phyloP scores from a whole-genome alignment of 2,329 filamentous ascomycete species.

The Arthroderma sp. region DNA sequence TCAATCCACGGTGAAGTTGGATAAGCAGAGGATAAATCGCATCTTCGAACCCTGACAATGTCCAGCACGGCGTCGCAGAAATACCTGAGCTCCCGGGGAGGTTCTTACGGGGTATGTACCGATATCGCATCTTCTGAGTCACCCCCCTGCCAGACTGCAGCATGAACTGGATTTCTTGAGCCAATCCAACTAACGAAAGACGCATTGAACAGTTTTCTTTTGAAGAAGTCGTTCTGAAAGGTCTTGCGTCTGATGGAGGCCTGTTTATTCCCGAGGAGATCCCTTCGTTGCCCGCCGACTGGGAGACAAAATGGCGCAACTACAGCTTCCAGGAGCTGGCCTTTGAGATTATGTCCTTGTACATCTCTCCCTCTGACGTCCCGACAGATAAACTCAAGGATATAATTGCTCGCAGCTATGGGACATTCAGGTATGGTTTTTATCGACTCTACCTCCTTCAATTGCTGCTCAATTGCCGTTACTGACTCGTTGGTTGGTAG shows the following conservation, averaged over 20 bases:
- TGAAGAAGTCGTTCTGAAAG: conserved; percentile 81
- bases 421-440: conserved; percentile 61
- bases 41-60: conserved; percentile 5
- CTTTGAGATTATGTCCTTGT: conserved; percentile 51
- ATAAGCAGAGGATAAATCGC: not conserved
- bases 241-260: conserved; percentile 73
- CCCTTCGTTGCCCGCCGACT: conserved; percentile 50
- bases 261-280: conserved; percentile 81
- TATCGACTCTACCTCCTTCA: not conserved
- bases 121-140: conserved; percentile 3
- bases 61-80: conserved; percentile 38
- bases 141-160: not conserved
- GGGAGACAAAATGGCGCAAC: conserved; percentile 61
- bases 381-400: conserved; percentile 64
- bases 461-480: not conserved
- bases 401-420: conserved; percentile 76
- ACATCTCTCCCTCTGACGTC: conserved; percentile 70
- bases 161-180: not conserved
- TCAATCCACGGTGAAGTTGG: not conserved
- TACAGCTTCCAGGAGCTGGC: conserved; percentile 57
- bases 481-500: conserved; percentile 48
- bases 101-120: conserved; percentile 47
- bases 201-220: conserved; percentile 50
- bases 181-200: not conserved
- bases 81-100: conserved; percentile 52